A percentile compares a stretch with the other conserved stretches of the same genome.
Conservation (phyloP, 257 asterid genomes). For the Agastache rugosa region DNA sequence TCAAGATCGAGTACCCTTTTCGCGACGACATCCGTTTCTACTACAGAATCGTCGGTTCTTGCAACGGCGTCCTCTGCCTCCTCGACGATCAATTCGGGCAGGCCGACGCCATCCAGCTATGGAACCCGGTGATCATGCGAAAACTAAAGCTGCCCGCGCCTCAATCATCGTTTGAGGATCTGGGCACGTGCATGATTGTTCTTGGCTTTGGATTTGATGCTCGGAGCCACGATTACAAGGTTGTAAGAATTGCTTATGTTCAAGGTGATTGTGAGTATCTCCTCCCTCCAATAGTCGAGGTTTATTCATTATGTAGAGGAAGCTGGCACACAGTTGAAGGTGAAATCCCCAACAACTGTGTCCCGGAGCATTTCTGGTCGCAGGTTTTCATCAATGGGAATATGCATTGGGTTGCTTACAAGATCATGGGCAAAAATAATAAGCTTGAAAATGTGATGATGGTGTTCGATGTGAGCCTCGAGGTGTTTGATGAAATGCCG, state of each 20-base stretch:
- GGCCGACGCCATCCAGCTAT: slow-evolving; percentile 32
- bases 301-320: slow-evolving; percentile 34
- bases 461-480: slow-evolving; percentile 38
- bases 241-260: slow-evolving; percentile 37
- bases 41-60: slow-evolving; percentile 42
- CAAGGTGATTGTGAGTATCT: slow-evolving; percentile 30
- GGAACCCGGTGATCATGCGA: slow-evolving; percentile 47
- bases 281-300: slow-evolving; percentile 41
- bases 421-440: not conserved
- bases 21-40: slow-evolving; percentile 31
- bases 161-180: not conserved
- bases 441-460: slow-evolving; percentile 26
- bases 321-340: slow-evolving; percentile 38
- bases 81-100: slow-evolving; percentile 40
- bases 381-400: slow-evolving; percentile 41
- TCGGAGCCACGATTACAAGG: slow-evolving; percentile 41
- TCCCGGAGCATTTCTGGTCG: slow-evolving; percentile 35
- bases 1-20: slow-evolving; percentile 38
- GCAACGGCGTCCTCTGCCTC: slow-evolving; percentile 50
- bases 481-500: slow-evolving; percentile 44
- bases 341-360: slow-evolving; percentile 26
- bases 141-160: slow-evolving; percentile 37
- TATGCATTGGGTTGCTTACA: slow-evolving; percentile 48
- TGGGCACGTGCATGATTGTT: slow-evolving; percentile 13
- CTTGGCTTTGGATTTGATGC: slow-evolving; percentile 46